phyloP scores from a whole-genome alignment of 208 protist genomes.

The Wallacemonas sp. region DNA sequence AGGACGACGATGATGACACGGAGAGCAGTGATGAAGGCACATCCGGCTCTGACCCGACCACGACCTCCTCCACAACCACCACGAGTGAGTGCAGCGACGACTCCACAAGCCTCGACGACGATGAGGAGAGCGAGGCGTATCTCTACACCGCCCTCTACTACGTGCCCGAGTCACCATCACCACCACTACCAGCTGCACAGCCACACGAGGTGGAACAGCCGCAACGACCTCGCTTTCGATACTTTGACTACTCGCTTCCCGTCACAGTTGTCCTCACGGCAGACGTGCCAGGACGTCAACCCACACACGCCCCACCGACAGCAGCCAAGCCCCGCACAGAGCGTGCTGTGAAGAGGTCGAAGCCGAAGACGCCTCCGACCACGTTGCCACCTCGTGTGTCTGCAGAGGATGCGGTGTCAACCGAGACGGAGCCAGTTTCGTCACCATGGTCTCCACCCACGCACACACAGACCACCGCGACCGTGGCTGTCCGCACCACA shows the following conservation, averaged over 20 bases:
- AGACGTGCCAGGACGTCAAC: background rate
- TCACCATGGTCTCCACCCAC: too few species aligned
- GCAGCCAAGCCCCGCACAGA: too few species aligned
- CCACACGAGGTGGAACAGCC: too few species aligned
- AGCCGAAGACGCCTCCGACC: too few species aligned
- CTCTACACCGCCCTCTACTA: constrained; percentile 40
- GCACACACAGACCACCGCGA: too few species aligned
- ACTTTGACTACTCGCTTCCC: constrained; percentile 44
- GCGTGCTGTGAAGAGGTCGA: too few species aligned
- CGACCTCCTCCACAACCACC: background rate
- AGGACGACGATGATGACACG: background rate
- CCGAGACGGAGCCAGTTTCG: too few species aligned
- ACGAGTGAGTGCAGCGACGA: too few species aligned
- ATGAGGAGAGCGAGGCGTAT: constrained; percentile 26
- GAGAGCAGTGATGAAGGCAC: background rate
- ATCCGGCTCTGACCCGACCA: background rate
- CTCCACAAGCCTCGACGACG: too few species aligned
- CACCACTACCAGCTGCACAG: too few species aligned
- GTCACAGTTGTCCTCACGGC: constrained; percentile 24
- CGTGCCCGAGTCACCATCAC: constrained; percentile 6
- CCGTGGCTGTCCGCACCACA: background rate
- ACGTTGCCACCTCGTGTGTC: too few species aligned
- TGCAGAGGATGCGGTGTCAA: too few species aligned
- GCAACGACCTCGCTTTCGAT: constrained; percentile 16
- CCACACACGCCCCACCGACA: background rate